A percentile compares a stretch with the other conserved stretches of the same genome.
These are phyloP conservation scores for Zygoascus flipseniorum DNA, from an alignment of 805 yeast species.

Conservation along the genomic window DNA sequence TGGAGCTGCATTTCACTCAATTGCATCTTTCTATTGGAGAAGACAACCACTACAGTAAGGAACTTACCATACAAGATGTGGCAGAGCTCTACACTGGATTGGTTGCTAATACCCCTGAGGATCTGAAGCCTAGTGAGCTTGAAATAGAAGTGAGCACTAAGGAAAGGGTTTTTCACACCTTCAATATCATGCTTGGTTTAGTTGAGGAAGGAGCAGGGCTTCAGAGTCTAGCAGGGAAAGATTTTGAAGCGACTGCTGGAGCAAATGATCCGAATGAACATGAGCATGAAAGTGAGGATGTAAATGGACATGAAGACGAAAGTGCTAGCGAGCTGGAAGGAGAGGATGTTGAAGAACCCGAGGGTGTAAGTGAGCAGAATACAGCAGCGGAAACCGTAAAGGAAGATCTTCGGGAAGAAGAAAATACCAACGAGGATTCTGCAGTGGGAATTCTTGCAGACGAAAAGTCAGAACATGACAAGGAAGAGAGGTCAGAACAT, in stretches of 20 bases:
- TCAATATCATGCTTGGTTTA: constrained; percentile 13
- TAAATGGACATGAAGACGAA: neutral
- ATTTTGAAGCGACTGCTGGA: neutral
- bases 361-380: neutral
- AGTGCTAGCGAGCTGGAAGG: neutral
- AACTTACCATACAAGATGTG: constrained; percentile 19
- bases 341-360: neutral
- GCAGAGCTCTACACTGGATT: constrained; percentile 16
- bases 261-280: neutral
- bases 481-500: neutral
- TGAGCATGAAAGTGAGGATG: constrained; percentile 1
- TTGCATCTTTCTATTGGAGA: neutral
- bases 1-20: neutral
- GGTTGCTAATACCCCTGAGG: constrained; percentile 10
- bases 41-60: constrained; percentile 21
- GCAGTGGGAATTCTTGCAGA: neutral
- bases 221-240: neutral
- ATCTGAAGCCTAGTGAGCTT: constrained; percentile 5
- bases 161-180: constrained; percentile 16
- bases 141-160: constrained; percentile 7
- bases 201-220: neutral
- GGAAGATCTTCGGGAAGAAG: neutral
- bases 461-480: neutral
- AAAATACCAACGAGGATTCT: neutral
- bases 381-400: neutral